Conservation (phyloP, 2,329 filamentous ascomycete species). For the Sporothrix euskadiensis region DNA sequence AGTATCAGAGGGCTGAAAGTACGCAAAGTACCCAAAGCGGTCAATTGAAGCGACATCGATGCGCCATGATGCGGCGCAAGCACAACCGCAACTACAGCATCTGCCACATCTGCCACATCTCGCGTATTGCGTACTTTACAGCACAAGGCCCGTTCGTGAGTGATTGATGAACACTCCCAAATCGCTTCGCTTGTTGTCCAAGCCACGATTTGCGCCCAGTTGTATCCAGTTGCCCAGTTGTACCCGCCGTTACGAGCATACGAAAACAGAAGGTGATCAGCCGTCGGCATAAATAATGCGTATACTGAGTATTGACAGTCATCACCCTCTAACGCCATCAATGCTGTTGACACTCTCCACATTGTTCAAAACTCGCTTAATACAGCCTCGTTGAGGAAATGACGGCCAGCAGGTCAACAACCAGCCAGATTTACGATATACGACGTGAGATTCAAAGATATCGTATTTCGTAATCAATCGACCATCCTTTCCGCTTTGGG, state of each 20-base stretch:
- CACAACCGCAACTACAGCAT: neutral
- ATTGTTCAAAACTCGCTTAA: neutral
- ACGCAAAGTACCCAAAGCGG: neutral
- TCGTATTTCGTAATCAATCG: neutral
- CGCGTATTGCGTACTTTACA: conserved; percentile 14
- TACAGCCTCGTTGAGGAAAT: conserved; percentile 19
- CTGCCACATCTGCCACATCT: neutral
- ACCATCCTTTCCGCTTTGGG: neutral
- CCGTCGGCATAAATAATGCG: neutral
- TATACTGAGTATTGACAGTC: neutral
- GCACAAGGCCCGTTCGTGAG: neutral
- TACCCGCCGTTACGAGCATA: neutral
- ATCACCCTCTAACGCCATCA: neutral
- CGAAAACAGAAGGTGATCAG: neutral
- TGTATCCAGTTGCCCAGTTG: neutral
- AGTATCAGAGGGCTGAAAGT: neutral
- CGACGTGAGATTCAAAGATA: neutral
- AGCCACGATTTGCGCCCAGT: conserved; percentile 6
- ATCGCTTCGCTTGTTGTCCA: neutral
- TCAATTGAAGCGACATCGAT: neutral
- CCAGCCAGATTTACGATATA: conserved; percentile 7
- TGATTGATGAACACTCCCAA: neutral
- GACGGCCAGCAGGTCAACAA: neutral
- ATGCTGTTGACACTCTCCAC: neutral
- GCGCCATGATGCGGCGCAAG: neutral